Conservation (phyloP, 2,329 filamentous ascomycete genomes). For the Nemania sp. region DNA sequence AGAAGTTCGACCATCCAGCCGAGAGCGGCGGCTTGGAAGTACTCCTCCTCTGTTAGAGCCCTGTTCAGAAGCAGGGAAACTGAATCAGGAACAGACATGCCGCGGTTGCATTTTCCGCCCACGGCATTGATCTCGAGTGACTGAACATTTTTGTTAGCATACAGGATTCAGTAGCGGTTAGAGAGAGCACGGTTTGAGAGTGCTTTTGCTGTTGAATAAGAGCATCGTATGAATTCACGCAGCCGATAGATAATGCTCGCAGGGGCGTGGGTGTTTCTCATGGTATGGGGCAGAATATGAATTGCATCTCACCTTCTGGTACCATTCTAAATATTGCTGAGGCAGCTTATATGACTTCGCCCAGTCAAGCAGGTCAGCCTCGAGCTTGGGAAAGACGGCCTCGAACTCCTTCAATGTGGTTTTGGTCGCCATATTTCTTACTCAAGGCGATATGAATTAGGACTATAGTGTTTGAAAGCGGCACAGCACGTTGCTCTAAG, state of each 20-base stretch:
- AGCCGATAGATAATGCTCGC: neutral
- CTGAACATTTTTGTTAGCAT: slow-evolving; percentile 49
- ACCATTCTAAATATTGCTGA: slow-evolving; percentile 80
- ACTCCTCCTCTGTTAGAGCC: slow-evolving; percentile 77
- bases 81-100: slow-evolving; percentile 96
- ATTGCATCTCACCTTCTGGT: slow-evolving; percentile 66
- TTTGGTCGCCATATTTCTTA: slow-evolving; percentile 63
- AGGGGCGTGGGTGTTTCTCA: neutral
- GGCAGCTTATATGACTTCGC: slow-evolving; percentile 83
- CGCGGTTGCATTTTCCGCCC: slow-evolving; percentile 97
- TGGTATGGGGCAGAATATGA: neutral
- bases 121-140: slow-evolving; percentile 82
- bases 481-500: neutral
- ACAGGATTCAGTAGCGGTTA: neutral
- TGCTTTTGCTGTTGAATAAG: too few species aligned
- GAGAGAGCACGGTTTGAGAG: neutral
- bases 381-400: slow-evolving; percentile 82
- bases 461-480: neutral
- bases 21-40: slow-evolving; percentile 83
- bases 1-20: slow-evolving; percentile 98
- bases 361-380: slow-evolving; percentile 78
- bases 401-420: slow-evolving; percentile 87
- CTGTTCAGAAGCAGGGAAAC: slow-evolving; percentile 74
- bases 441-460: neutral
- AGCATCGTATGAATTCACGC: neutral